phyloP scores from a whole-genome alignment of 306 rosid species.

The Ormosia emarginata region DNA sequence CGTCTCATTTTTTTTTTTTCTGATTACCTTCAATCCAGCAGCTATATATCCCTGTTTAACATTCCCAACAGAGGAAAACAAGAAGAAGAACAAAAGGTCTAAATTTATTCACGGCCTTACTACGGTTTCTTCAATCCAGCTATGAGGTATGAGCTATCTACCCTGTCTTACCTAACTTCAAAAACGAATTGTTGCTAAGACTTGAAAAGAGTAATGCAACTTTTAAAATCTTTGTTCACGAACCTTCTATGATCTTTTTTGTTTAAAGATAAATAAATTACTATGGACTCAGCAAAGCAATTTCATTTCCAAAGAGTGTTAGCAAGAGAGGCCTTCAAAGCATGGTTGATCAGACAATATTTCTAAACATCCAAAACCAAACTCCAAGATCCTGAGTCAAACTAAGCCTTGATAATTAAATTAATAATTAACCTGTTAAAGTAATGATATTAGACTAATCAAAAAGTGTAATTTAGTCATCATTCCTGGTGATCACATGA shows the following conservation, averaged over 20 bases:
- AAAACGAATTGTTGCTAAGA: neutral
- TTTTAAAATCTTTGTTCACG: neutral
- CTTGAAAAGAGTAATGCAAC: no score
- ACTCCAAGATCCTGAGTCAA: neutral
- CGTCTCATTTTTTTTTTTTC: neutral
- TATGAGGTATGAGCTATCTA: neutral
- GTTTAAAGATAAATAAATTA: neutral
- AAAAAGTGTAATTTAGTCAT: neutral
- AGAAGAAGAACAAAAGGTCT: neutral
- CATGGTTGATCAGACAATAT: neutral
- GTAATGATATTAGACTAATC: neutral
- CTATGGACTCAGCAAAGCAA: neutral
- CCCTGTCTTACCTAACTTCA: neutral
- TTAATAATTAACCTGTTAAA: neutral
- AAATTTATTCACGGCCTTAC: neutral
- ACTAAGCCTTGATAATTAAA: neutral
- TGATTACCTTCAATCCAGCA: neutral
- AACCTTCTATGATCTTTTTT: neutral
- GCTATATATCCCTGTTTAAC: neutral
- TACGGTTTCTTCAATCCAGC: neutral
- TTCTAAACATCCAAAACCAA: neutral
- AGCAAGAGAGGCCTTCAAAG: neutral
- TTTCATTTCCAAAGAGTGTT: neutral
- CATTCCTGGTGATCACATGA: neutral
- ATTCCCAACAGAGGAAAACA: neutral